Percentiles rank a stretch among this genome's conserved stretches.
These are phyloP conservation scores for Yamadazyma aaseri DNA, from an alignment of 1,139 yeast species.

Conservation along the genomic window DNA sequence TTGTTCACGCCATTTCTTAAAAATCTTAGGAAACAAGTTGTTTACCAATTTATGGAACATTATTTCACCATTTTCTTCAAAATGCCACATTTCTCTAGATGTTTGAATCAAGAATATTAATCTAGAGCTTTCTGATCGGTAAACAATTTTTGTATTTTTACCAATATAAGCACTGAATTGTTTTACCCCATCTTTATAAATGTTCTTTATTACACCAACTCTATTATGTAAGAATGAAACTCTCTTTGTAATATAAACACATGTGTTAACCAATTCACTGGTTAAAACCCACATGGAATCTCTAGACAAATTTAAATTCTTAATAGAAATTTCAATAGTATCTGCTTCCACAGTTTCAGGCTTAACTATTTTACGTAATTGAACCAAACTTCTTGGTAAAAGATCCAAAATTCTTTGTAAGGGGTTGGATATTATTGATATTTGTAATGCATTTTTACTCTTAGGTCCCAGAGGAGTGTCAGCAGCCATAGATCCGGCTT, in stretches of 20 bases:
- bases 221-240: constrained; percentile 60
- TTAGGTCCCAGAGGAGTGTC: constrained; percentile 3
- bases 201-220: constrained; percentile 60
- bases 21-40: constrained; percentile 84
- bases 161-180: constrained; percentile 67
- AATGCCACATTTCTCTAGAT: constrained; percentile 97
- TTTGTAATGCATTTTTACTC: constrained; percentile 24
- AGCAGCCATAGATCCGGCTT: neutral
- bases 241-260: constrained; percentile 68
- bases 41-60: constrained; percentile 90
- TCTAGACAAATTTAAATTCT: constrained; percentile 78
- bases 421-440: constrained; percentile 64
- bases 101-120: constrained; percentile 82
- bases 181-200: constrained; percentile 70
- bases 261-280: constrained; percentile 55
- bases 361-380: constrained; percentile 42
- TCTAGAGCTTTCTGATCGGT: constrained; percentile 87
- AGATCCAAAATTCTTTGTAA: constrained; percentile 62
- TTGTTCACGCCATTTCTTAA: constrained; percentile 81
- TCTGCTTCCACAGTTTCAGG: constrained; percentile 63
- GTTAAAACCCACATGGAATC: constrained; percentile 94
- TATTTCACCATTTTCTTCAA: constrained; percentile 94
- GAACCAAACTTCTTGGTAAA: constrained; percentile 64
- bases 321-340: constrained; percentile 75
- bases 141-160: constrained; percentile 73